phyloP scores from a whole-genome alignment of 2,329 filamentous ascomycete genomes.

The Fusarium zealandicum region DNA sequence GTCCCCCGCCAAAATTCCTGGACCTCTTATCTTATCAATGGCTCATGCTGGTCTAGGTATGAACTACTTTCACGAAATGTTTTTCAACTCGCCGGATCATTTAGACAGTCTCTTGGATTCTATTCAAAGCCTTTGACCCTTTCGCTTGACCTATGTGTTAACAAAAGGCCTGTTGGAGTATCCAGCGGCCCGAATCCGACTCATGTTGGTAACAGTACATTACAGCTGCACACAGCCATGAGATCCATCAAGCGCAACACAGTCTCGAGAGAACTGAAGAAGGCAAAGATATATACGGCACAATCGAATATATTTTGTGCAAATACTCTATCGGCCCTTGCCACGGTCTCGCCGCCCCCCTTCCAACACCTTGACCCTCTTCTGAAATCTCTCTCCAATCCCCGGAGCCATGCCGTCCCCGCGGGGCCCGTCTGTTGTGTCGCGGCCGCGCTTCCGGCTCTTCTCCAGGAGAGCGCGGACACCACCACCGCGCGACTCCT shows the following conservation, averaged over 20 bases:
- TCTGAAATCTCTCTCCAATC: slow-evolving; percentile 78
- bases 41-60: neutral
- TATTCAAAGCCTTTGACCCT: no score
- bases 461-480: slow-evolving; percentile 75
- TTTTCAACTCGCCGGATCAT: no score
- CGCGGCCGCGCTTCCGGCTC: slow-evolving; percentile 81
- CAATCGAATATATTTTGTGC: slow-evolving; percentile 15
- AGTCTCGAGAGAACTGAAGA: no score
- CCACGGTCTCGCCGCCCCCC: slow-evolving; percentile 54
- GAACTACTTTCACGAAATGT: neutral
- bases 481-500: slow-evolving; percentile 62
- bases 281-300: no score
- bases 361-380: slow-evolving; percentile 67
- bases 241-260: neutral
- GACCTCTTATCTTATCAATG: slow-evolving; percentile 34
- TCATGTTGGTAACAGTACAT: no score
- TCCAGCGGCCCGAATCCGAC: no score
- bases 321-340: slow-evolving; percentile 47
- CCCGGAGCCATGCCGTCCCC: slow-evolving; percentile 65
- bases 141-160: no score
- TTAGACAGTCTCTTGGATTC: no score
- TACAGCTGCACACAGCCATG: no score
- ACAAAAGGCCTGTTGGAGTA: no score
- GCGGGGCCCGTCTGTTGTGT: slow-evolving; percentile 72
- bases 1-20: slow-evolving; percentile 35